These are phyloP conservation scores for Penicillium longicatenatum DNA, from an alignment of 495 filamentous ascomycete genomes.

Conservation along the genomic window DNA sequence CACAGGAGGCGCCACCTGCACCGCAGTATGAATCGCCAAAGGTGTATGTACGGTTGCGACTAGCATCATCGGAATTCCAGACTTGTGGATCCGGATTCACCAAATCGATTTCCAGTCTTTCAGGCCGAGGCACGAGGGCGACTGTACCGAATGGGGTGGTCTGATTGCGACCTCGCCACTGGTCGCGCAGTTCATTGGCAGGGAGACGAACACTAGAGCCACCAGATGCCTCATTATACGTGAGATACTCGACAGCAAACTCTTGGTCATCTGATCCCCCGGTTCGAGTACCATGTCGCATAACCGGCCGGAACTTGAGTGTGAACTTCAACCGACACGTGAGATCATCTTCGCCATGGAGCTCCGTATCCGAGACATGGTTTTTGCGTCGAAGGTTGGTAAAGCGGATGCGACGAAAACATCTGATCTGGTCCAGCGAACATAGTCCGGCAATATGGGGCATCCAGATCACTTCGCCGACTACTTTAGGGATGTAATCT, in stretches of 20 bases:
- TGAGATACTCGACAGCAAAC: slow-evolving; percentile 22
- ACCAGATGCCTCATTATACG: slow-evolving; percentile 27
- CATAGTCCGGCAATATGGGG: slow-evolving; percentile 3
- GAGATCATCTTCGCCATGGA: neutral
- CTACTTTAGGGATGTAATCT: slow-evolving; percentile 3
- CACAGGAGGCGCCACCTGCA: slow-evolving; percentile 72
- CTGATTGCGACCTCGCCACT: slow-evolving; percentile 32
- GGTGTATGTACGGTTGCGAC: slow-evolving; percentile 47
- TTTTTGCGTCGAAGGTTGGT: slow-evolving; percentile 32
- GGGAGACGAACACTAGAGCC: slow-evolving; percentile 1
- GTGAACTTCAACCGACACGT: slow-evolving; percentile 7
- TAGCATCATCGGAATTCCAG: slow-evolving; percentile 17
- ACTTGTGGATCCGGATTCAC: neutral
- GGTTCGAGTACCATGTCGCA: neutral
- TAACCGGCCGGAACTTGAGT: neutral
- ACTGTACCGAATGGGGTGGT: slow-evolving; percentile 31
- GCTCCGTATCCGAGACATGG: neutral
- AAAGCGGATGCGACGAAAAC: slow-evolving; percentile 29
- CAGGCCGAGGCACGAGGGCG: neutral
- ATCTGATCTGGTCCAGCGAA: slow-evolving; percentile 21
- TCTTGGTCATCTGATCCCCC: neutral
- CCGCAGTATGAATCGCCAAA: slow-evolving; percentile 77
- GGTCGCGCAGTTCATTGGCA: slow-evolving; percentile 21
- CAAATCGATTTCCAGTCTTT: neutral
- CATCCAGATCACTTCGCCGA: slow-evolving; percentile 15